Percentiles rank a stretch among this genome's conserved stretches.
phyloP scores from a whole-genome alignment of 345 rosid genomes.

The Boechera stricta region DNA sequence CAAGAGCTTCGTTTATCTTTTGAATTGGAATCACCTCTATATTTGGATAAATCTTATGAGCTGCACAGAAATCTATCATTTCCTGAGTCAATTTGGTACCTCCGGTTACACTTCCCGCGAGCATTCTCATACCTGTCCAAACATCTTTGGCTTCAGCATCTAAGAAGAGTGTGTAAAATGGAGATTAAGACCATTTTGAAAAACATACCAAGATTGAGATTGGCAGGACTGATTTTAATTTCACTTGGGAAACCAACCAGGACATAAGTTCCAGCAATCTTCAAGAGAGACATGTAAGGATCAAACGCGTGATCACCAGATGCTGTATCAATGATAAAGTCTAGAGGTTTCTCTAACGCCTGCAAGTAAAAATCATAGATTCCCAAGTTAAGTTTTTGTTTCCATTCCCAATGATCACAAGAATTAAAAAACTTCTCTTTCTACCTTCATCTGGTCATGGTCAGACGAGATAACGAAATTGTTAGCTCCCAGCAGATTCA shows the following conservation, averaged over 20 bases:
- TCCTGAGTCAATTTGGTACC: constrained; percentile 77
- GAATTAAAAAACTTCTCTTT: background rate
- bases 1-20: constrained; percentile 73
- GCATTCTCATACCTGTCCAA: constrained; percentile 66
- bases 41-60: constrained; percentile 69
- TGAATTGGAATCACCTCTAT: constrained; percentile 75
- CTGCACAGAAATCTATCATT: constrained; percentile 83
- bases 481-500: constrained; percentile 68
- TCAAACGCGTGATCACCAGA: constrained; percentile 91
- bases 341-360: constrained; percentile 67
- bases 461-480: constrained; percentile 76
- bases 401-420: background rate
- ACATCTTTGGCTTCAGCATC: constrained; percentile 4
- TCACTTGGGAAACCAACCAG: constrained; percentile 86
- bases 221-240: constrained; percentile 79
- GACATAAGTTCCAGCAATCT: constrained; percentile 65
- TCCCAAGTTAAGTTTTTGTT: background rate
- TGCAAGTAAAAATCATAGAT: constrained; percentile 38
- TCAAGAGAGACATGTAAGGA: constrained; percentile 77
- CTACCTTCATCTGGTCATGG: constrained; percentile 80
- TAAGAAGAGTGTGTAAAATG: background rate
- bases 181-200: background rate
- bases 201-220: constrained; percentile 59
- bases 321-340: constrained; percentile 84
- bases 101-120: constrained; percentile 72